Conservation (phyloP, 2,329 filamentous ascomycete species). For the Alternaria panax region DNA sequence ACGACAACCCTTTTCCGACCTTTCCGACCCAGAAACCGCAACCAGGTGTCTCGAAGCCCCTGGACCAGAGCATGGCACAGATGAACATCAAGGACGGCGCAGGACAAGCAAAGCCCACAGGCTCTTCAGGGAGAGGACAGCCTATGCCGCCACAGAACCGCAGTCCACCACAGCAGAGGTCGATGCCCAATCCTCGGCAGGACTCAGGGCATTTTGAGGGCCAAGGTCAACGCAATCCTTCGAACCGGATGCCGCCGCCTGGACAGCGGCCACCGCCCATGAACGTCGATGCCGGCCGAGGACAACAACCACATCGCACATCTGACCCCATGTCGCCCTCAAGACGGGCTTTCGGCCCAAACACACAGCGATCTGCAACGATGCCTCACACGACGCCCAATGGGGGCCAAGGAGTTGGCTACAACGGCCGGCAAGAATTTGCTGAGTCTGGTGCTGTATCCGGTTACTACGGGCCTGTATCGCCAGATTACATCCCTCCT, state of each 20-base stretch:
- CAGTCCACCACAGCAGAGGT: slow-evolving; percentile 30
- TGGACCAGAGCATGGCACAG: slow-evolving; percentile 47
- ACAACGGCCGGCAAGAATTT: slow-evolving; percentile 42
- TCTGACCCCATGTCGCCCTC: slow-evolving; percentile 38
- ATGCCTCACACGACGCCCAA: slow-evolving; percentile 45
- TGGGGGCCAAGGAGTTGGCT: slow-evolving; percentile 21
- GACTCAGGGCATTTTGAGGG: slow-evolving; percentile 48
- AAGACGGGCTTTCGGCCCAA: slow-evolving; percentile 39
- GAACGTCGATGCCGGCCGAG: slow-evolving; percentile 25
- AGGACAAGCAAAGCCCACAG: slow-evolving; percentile 24
- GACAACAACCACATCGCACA: slow-evolving; percentile 22
- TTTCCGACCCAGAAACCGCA: slow-evolving; percentile 49
- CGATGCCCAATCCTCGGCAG: slow-evolving; percentile 35
- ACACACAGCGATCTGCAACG: slow-evolving; percentile 47
- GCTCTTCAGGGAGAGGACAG: slow-evolving; percentile 31
- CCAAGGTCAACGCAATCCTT: slow-evolving; percentile 34
- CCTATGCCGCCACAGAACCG: slow-evolving; percentile 34
- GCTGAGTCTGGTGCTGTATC: slow-evolving; percentile 43
- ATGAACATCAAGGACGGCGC: slow-evolving; percentile 41
- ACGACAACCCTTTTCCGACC: slow-evolving; percentile 59
- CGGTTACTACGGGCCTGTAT: slow-evolving; percentile 48
- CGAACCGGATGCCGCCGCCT: slow-evolving; percentile 34
- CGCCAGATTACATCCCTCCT: slow-evolving; percentile 44
- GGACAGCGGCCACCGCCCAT: slow-evolving; percentile 36
- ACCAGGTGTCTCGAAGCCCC: slow-evolving; percentile 22